Conservation (phyloP, 1,139 yeast species). For the Blastobotrys illinoisensis region DNA sequence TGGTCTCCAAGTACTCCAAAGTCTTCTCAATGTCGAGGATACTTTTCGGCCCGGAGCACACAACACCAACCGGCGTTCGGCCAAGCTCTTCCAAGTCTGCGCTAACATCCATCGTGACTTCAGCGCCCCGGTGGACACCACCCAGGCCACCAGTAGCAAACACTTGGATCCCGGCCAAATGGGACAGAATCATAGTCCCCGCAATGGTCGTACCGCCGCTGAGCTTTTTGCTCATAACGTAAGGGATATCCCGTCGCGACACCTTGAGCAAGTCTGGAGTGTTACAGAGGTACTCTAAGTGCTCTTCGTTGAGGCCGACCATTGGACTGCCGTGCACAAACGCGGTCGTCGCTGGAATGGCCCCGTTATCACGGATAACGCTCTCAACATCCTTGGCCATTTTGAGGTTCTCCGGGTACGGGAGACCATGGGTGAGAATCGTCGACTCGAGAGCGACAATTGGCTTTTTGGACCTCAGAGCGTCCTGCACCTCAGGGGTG, state of each 20-base stretch:
- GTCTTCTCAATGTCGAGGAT: constrained; percentile 77
- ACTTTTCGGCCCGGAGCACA: constrained; percentile 88
- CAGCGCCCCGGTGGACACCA: constrained; percentile 83
- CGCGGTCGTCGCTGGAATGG: constrained; percentile 82
- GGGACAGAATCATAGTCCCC: constrained; percentile 78
- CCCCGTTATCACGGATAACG: constrained; percentile 57
- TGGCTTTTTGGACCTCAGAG: constrained; percentile 51
- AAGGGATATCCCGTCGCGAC: constrained; percentile 77
- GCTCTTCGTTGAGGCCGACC: constrained; percentile 53
- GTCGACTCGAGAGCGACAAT: constrained; percentile 82
- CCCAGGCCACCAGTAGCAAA: constrained; percentile 95
- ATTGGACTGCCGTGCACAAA: constrained; percentile 65
- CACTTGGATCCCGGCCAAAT: constrained; percentile 69
- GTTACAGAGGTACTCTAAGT: constrained; percentile 47
- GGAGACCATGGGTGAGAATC: constrained; percentile 85
- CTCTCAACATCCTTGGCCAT: constrained; percentile 70
- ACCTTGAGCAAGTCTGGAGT: constrained; percentile 47
- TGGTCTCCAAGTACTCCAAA: constrained; percentile 82
- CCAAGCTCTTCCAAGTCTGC: constrained; percentile 86
- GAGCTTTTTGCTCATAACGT: constrained; percentile 55
- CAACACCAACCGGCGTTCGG: constrained; percentile 77
- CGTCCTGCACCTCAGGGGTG: constrained; percentile 58
- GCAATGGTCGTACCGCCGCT: constrained; percentile 91
- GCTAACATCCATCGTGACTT: constrained; percentile 69
- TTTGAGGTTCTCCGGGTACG: constrained; percentile 66